Evolutionary conservation across 164 flowering plant genomes (phyloP).

Genomic region (Chimonanthus salicifolius): DNA sequence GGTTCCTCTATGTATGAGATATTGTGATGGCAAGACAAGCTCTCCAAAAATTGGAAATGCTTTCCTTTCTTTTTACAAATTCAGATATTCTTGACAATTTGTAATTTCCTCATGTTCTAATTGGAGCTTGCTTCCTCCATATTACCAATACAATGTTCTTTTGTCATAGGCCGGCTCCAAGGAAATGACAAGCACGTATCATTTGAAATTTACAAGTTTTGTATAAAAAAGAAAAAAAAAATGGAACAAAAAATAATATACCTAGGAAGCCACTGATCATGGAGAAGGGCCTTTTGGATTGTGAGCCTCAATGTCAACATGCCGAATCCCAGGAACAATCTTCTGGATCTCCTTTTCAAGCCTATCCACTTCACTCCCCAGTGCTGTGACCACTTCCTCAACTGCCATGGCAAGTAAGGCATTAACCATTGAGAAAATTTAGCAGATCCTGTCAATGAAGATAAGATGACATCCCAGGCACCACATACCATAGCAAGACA

Average conservation of each 20-base stretch:
- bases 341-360: constrained; percentile 87
- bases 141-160: background rate
- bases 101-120: background rate
- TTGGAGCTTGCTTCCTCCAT: background rate
- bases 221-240: background rate
- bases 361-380: constrained; percentile 98
- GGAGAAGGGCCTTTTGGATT: constrained; percentile 40
- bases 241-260: background rate
- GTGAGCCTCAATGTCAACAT: constrained; percentile 87
- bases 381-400: constrained; percentile 90
- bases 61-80: background rate
- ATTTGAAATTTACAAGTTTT: background rate
- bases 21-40: background rate
- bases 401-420: constrained; percentile 34
- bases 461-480: background rate
- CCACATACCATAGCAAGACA: constrained; percentile 83
- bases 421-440: background rate
- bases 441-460: background rate
- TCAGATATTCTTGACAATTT: too few species aligned
- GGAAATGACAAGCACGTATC: background rate
- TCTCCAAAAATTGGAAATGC: background rate
- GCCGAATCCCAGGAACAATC: constrained; percentile 87
- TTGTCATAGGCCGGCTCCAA: background rate
- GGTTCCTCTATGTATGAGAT: background rate
- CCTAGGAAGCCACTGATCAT: constrained; percentile 9